Conservation (phyloP, 1,139 yeast genomes). For the Lizanozyma gosingica region DNA sequence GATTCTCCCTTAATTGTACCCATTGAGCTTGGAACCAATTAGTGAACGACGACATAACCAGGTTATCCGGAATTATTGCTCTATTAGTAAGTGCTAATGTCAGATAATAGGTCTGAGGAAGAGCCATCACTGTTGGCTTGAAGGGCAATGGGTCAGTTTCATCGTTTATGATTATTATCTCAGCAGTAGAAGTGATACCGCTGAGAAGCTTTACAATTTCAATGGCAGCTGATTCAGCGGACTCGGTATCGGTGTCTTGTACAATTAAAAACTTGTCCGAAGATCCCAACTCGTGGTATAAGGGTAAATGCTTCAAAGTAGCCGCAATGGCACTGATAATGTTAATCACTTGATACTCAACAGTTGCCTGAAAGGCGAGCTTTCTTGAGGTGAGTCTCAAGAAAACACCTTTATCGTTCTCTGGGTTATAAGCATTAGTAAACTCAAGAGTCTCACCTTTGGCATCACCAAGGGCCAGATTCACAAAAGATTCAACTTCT, state of each 20-base stretch:
- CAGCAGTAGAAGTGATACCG: conserved; percentile 22
- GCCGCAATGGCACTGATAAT: conserved; percentile 59
- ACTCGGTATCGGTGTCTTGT: conserved; percentile 9
- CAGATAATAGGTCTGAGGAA: conserved; percentile 19
- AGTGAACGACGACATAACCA: too few species aligned
- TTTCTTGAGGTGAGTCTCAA: conserved; percentile 16
- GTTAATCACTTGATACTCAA: conserved; percentile 48
- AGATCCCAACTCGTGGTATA: conserved; percentile 26
- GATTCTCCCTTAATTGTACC: conserved; percentile 18
- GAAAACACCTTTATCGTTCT: conserved; percentile 33
- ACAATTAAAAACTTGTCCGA: conserved; percentile 38
- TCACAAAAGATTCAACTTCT: neutral
- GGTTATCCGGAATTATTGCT: neutral
- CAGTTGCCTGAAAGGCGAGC: conserved; percentile 2
- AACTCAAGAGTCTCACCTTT: conserved; percentile 4
- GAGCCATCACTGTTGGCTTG: neutral
- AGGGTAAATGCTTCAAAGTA: conserved; percentile 50
- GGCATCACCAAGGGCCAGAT: conserved; percentile 2
- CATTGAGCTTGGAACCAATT: neutral
- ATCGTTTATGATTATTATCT: conserved; percentile 9
- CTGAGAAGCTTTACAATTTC: conserved; percentile 17
- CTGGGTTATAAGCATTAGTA: conserved; percentile 21
- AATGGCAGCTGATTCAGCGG: conserved; percentile 5
- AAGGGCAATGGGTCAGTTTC: conserved; percentile 2
- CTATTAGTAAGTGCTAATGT: conserved; percentile 7